Percentiles rank a stretch among this genome's conserved stretches.
Conservation (phyloP, 495 filamentous ascomycete species). For the Amphirosellinia nigrospora region DNA sequence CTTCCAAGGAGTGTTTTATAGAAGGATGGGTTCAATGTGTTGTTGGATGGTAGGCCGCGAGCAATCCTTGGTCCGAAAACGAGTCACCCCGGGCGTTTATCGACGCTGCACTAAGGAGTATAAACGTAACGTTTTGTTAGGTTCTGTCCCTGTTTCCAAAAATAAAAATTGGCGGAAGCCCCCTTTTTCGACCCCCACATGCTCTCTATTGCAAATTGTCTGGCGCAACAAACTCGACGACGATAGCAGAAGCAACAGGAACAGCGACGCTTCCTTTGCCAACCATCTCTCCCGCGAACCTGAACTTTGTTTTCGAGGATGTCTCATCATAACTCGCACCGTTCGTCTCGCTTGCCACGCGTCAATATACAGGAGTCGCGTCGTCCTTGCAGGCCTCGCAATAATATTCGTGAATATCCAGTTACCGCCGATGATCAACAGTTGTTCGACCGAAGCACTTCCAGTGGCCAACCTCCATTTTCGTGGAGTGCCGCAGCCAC, state of each 20-base stretch:
- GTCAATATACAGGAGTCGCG: background rate
- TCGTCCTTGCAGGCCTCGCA: background rate
- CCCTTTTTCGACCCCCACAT: background rate
- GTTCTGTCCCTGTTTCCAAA: conserved; percentile 5
- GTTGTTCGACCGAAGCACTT: background rate
- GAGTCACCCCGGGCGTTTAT: background rate
- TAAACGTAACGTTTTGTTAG: background rate
- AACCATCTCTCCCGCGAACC: background rate
- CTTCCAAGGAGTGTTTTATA: background rate
- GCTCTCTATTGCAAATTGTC: conserved; percentile 6
- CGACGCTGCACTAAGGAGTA: background rate
- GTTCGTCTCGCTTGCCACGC: background rate
- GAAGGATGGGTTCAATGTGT: background rate
- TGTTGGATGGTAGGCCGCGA: conserved; percentile 1
- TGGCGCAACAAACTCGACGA: background rate
- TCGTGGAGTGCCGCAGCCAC: background rate
- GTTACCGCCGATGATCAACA: background rate
- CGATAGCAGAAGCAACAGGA: conserved; percentile 5
- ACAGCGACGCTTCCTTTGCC: background rate
- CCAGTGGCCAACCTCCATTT: background rate
- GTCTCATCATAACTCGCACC: background rate
- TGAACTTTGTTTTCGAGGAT: background rate
- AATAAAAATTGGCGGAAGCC: background rate
- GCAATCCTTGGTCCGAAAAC: background rate
- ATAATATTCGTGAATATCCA: background rate